Evolutionary conservation across 2,329 filamentous ascomycete genomes (phyloP).

Genomic region (Calonectria leucothoes): DNA sequence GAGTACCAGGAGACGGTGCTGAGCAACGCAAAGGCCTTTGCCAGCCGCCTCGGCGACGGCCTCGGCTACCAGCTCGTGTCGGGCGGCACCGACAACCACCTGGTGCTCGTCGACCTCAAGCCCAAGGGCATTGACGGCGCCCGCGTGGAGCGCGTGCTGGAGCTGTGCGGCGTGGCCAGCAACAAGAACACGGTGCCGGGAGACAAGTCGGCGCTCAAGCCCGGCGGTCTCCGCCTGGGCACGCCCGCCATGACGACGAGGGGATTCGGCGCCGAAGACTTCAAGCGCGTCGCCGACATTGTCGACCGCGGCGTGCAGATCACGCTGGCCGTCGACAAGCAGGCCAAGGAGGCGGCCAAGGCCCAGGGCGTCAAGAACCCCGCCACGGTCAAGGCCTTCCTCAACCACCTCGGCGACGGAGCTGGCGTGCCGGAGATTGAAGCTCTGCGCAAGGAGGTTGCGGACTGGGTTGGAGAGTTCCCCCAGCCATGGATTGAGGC

Average conservation of each 20-base stretch:
- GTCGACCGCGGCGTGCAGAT: conserved; percentile 84
- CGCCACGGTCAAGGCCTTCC: conserved; percentile 72
- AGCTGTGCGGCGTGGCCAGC: conserved; percentile 89
- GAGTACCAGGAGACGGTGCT: conserved; percentile 90
- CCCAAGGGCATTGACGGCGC: conserved; percentile 86
- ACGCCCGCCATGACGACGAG: conserved; percentile 96
- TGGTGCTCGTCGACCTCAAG: conserved; percentile 91
- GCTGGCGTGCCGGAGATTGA: conserved; percentile 74
- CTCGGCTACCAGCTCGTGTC: conserved; percentile 89
- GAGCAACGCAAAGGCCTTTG: conserved; percentile 86
- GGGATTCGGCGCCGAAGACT: conserved; percentile 86
- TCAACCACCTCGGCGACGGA: conserved; percentile 74
- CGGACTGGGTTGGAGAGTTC: conserved; percentile 73
- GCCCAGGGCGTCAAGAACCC: conserved; percentile 73
- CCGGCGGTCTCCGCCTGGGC: conserved; percentile 89
- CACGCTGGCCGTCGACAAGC: conserved; percentile 77
- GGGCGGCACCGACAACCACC: conserved; percentile 94
- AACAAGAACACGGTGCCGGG: conserved; percentile 99
- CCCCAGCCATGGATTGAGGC: conserved; percentile 44
- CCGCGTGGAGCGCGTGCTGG: conserved; percentile 86
- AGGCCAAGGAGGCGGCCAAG: conserved; percentile 73
- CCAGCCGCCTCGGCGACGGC: conserved; percentile 70
- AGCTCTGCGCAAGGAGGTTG: conserved; percentile 74
- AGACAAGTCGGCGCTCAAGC: conserved; percentile 89
- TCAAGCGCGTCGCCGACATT: conserved; percentile 83